Percentiles rank a stretch among this genome's conserved stretches.
Evolutionary conservation across 2,329 filamentous ascomycete genomes (phyloP).

Genomic region (Onygenales sp.): DNA sequence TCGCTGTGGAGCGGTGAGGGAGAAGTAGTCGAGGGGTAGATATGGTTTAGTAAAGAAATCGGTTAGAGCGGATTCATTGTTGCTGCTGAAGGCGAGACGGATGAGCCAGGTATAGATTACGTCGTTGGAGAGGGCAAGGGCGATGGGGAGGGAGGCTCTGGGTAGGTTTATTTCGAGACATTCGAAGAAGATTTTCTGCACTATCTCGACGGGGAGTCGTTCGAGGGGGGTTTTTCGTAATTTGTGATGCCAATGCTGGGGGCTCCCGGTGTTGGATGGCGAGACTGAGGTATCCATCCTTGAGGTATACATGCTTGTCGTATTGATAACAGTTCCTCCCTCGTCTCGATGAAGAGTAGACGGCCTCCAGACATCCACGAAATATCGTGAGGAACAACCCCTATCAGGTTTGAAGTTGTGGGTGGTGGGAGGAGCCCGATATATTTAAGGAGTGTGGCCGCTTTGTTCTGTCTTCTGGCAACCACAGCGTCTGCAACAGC

Average conservation of each 20-base stretch:
- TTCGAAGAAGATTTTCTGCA: conserved; percentile 43
- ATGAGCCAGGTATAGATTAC: conserved; percentile 36
- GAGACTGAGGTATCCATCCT: background rate
- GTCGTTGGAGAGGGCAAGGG: conserved; percentile 28
- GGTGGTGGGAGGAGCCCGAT: no score
- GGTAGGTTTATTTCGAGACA: conserved; percentile 40
- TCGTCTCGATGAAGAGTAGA: no score
- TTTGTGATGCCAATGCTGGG: background rate
- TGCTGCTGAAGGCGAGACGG: conserved; percentile 32
- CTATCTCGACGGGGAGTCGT: conserved; percentile 10
- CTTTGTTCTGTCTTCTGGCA: no score
- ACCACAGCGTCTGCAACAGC: no score
- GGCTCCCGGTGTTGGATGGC: background rate
- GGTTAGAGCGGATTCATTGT: conserved; percentile 20
- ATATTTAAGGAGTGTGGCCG: no score
- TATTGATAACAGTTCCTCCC: no score
- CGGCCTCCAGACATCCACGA: no score
- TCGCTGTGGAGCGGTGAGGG: conserved; percentile 19
- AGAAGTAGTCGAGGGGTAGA: conserved; percentile 27
- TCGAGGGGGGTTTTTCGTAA: conserved; percentile 9
- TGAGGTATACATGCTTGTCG: background rate
- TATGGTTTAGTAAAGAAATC: conserved; percentile 31
- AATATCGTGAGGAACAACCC: no score
- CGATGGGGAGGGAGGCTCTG: conserved; percentile 33
- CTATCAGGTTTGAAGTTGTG: no score